These are phyloP conservation scores for Geopyxis carbonaria DNA, from an alignment of 495 filamentous ascomycete species.

Conservation along the genomic window DNA sequence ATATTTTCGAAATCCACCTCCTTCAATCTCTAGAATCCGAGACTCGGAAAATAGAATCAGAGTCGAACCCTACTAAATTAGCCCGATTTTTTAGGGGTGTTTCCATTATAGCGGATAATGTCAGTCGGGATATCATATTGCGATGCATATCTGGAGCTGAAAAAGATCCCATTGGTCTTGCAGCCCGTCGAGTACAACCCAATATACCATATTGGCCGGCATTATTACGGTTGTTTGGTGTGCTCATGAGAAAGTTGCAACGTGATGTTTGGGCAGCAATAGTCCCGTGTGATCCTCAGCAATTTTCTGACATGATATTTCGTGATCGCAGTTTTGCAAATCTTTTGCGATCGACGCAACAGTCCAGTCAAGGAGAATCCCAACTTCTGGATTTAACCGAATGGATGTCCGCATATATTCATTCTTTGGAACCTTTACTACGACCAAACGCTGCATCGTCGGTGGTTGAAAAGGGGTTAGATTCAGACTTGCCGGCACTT, in stretches of 20 bases:
- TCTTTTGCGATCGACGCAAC: slow-evolving; percentile 13
- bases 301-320: slow-evolving; percentile 20
- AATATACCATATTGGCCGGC: slow-evolving; percentile 18
- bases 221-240: slow-evolving; percentile 21
- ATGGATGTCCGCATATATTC: slow-evolving; percentile 24
- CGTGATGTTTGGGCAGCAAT: slow-evolving; percentile 24
- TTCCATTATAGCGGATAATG: slow-evolving; percentile 16
- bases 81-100: slow-evolving; percentile 17
- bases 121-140: slow-evolving; percentile 18
- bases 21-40: slow-evolving; percentile 11
- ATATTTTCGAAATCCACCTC: slow-evolving; percentile 18
- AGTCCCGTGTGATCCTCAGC: slow-evolving; percentile 19
- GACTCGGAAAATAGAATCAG: slow-evolving; percentile 16
- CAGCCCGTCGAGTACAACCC: slow-evolving; percentile 18
- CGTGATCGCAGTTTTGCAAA: slow-evolving; percentile 15
- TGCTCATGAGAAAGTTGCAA: slow-evolving; percentile 21
- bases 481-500: slow-evolving; percentile 12
- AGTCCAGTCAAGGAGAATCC: slow-evolving; percentile 12
- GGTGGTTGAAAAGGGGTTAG: slow-evolving; percentile 18
- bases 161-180: slow-evolving; percentile 24
- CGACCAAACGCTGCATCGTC: slow-evolving; percentile 17
- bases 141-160: slow-evolving; percentile 23
- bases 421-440: slow-evolving; percentile 19
- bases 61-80: slow-evolving; percentile 10
- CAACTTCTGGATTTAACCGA: slow-evolving; percentile 18